Conservation (phyloP, 108 stramenopile species). For the Nitzschia inconspicua region DNA sequence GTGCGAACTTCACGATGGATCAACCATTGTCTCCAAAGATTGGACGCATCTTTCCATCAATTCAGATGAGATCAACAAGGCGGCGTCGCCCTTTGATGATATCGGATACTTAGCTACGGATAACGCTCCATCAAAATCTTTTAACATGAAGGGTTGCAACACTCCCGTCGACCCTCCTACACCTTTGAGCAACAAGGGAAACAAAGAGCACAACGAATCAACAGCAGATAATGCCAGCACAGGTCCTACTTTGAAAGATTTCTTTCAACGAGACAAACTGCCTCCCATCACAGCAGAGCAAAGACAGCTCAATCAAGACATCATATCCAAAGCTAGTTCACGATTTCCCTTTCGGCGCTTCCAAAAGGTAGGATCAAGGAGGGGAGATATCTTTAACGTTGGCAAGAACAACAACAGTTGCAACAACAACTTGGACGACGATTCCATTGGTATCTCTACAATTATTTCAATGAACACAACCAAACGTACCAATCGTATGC, state of each 20-base stretch:
- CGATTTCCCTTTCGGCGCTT: no score
- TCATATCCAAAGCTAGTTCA: constrained; percentile 1
- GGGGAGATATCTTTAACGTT: not conserved
- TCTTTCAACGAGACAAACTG: not conserved
- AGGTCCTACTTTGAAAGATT: not conserved
- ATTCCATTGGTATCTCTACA: no score
- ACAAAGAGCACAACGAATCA: no score
- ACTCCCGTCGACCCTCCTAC: not conserved
- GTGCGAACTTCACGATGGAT: not conserved
- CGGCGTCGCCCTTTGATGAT: constrained; percentile 13
- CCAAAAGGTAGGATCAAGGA: not conserved
- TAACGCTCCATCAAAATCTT: no score
- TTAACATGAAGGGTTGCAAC: no score
- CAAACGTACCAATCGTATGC: no score
- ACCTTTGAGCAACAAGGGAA: not conserved
- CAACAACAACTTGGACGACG: not conserved
- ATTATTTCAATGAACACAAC: no score
- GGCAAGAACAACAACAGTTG: not conserved
- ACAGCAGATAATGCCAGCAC: not conserved
- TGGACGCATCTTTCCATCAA: not conserved
- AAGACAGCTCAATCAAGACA: not conserved
- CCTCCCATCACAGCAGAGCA: not conserved
- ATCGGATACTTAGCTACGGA: constrained; percentile 5
- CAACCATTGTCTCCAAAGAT: not conserved
- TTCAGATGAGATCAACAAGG: constrained; percentile 1